phyloP scores from a whole-genome alignment of 768 basidiomycete species.

The Podaxis pistillaris region DNA sequence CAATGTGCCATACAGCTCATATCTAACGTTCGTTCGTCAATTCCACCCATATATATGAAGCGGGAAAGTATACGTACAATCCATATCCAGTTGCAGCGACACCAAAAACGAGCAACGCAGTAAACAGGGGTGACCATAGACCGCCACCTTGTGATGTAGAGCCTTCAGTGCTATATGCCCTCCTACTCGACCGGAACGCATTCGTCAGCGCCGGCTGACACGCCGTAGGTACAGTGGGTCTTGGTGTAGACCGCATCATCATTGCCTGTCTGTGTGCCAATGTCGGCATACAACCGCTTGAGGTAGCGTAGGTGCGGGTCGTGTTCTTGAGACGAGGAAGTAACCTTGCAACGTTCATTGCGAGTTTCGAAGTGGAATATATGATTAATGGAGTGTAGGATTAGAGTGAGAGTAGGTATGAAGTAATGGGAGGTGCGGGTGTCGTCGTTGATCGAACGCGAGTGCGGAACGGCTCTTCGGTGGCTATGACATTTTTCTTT shows the following conservation, averaged over 20 bases:
- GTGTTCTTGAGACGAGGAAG: not conserved
- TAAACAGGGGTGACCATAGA: conserved; percentile 23
- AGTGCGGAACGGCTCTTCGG: conserved; percentile 4
- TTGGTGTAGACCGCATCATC: not conserved
- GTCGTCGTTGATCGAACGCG: not conserved
- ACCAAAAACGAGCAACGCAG: conserved; percentile 29
- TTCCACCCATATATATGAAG: not conserved
- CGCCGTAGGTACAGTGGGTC: not conserved
- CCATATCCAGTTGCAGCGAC: conserved; percentile 32
- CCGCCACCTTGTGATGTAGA: conserved; percentile 1
- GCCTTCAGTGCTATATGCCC: conserved; percentile 11
- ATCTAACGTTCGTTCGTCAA: not conserved
- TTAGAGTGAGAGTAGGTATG: not conserved
- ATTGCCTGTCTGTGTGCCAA: conserved; percentile 1
- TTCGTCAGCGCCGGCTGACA: not conserved
- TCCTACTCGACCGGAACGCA: not conserved
- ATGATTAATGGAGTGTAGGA: not conserved
- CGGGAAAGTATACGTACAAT: conserved; percentile 25
- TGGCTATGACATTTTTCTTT: conserved; percentile 9
- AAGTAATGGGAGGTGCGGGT: not conserved
- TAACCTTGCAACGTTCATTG: conserved; percentile 3
- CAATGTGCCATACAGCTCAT: conserved; percentile 51
- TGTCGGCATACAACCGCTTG: not conserved
- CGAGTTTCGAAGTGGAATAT: not conserved
- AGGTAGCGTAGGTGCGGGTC: not conserved